These are phyloP conservation scores for Orobanche coerulescens DNA, from an alignment of 257 asterid species.

Conservation along the genomic window DNA sequence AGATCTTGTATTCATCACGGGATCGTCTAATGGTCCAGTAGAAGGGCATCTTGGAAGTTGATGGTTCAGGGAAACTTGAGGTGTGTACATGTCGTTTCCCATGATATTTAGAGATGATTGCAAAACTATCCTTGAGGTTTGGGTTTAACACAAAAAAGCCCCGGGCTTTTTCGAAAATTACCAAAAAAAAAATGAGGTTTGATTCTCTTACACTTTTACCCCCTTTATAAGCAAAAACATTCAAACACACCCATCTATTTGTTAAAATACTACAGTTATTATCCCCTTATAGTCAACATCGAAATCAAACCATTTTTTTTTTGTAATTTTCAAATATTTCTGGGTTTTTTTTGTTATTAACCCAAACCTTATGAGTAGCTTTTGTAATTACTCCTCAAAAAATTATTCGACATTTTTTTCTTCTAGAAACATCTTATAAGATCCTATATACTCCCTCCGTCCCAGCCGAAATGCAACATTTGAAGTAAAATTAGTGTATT, in stretches of 20 bases:
- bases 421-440: background rate
- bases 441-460: background rate
- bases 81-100: constrained; percentile 17
- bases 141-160: too few species aligned
- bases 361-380: too few species aligned
- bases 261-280: background rate
- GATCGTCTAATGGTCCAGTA: constrained; percentile 33
- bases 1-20: constrained; percentile 25
- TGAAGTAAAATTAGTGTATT: too few species aligned
- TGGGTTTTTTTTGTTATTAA: too few species aligned
- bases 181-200: background rate
- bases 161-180: background rate
- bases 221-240: too few species aligned
- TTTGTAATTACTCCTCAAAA: too few species aligned
- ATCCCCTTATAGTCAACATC: background rate
- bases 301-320: too few species aligned
- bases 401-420: too few species aligned
- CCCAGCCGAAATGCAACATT: too few species aligned
- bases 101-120: background rate
- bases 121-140: background rate
- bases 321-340: too few species aligned
- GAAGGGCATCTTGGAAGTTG: constrained; percentile 29
- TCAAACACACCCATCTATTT: background rate
- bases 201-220: background rate
- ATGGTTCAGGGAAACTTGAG: constrained; percentile 37